A percentile compares a stretch with the other conserved stretches of the same genome.
These are phyloP conservation scores for Colletotrichum navitas DNA, from an alignment of 2,329 filamentous ascomycete species.

Conservation along the genomic window DNA sequence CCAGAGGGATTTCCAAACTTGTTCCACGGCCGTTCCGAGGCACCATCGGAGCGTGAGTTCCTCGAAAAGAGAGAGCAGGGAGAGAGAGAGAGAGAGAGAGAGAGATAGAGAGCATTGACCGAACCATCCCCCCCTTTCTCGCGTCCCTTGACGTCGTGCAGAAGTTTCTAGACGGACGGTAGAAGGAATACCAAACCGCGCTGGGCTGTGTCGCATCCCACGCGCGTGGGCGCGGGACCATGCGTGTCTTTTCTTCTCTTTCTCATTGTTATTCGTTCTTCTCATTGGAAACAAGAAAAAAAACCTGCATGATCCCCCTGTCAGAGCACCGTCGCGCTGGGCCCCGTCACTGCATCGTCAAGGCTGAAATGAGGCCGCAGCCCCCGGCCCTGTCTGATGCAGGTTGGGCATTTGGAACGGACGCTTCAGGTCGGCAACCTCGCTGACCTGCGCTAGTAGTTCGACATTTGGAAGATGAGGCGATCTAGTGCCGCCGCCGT, in stretches of 20 bases:
- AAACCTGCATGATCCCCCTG: not conserved
- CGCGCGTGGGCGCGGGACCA: not conserved
- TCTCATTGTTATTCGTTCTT: not conserved
- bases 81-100: not conserved
- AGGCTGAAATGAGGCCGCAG: slow-evolving; percentile 8
- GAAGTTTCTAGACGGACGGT: slow-evolving; percentile 32
- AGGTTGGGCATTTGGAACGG: not conserved
- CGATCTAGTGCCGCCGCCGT: not conserved
- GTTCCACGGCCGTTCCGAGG: slow-evolving; percentile 21
- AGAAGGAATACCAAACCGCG: slow-evolving; percentile 12
- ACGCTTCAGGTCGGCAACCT: not conserved
- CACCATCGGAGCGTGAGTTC: slow-evolving; percentile 19
- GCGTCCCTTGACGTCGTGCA: not conserved
- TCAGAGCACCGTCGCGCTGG: slow-evolving; percentile 13
- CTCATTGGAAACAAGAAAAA: not conserved
- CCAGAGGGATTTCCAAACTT: slow-evolving; percentile 20
- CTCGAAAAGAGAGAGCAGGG: no score
- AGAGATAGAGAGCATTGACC: not conserved
- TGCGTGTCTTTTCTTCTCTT: not conserved
- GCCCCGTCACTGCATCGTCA: slow-evolving; percentile 12
- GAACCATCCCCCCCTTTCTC: not conserved
- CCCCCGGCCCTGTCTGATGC: not conserved
- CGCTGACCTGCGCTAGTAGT: not conserved
- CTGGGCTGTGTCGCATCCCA: not conserved
- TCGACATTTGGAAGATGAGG: not conserved